Conservation (phyloP, 495 filamentous ascomycete genomes). For the Aspergillus funiculosus region DNA sequence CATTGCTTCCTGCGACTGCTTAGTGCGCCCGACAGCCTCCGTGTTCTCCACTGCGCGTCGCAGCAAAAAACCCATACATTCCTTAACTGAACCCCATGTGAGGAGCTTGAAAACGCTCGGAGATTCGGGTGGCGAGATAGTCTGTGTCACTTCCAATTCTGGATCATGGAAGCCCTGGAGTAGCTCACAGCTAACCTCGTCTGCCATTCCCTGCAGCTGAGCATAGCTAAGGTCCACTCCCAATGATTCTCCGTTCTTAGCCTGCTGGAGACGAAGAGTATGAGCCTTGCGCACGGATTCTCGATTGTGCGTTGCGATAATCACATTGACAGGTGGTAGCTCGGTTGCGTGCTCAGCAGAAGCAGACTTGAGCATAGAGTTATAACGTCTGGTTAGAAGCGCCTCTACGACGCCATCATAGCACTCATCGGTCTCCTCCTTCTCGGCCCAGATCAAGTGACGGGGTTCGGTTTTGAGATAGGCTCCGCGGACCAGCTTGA, state of each 20-base stretch:
- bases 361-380: conserved; percentile 42
- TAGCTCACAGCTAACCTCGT: conserved; percentile 83
- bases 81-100: conserved; percentile 84
- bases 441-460: conserved; percentile 69
- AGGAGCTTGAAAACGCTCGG: conserved; percentile 79
- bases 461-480: conserved; percentile 79
- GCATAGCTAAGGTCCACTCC: conserved; percentile 70
- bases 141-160: conserved; percentile 9
- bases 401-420: conserved; percentile 59
- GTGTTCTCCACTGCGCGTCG: conserved; percentile 85
- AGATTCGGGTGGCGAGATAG: conserved; percentile 30
- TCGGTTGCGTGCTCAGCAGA: conserved; percentile 24
- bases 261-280: conserved; percentile 49
- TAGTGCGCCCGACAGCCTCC: conserved; percentile 76
- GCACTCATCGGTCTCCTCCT: conserved; percentile 69
- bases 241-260: conserved; percentile 32
- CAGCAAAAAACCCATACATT: conserved; percentile 91
- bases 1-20: conserved; percentile 70
- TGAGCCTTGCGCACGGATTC: conserved; percentile 70
- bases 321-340: conserved; percentile 62
- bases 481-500: conserved; percentile 89
- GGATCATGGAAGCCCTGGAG: conserved; percentile 49
- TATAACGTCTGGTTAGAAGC: conserved; percentile 52
- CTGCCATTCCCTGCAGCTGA: conserved; percentile 95
- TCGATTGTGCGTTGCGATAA: conserved; percentile 92